phyloP scores from a whole-genome alignment of 2,329 filamentous ascomycete species.

The Penicillium hordei region DNA sequence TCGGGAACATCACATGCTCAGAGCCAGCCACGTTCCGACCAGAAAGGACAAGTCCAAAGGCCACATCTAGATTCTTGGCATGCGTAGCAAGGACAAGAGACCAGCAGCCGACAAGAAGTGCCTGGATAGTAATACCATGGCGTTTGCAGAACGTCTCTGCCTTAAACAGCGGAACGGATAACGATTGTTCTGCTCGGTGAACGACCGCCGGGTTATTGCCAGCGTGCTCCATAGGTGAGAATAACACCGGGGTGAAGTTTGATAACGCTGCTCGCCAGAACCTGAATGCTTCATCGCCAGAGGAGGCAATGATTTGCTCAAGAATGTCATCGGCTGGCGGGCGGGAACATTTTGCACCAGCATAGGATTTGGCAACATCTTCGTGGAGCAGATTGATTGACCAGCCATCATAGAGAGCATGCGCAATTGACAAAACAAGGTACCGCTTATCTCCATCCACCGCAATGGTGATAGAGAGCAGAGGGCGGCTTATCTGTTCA shows the following conservation, averaged over 20 bases:
- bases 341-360: slow-evolving; percentile 43
- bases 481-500: slow-evolving; percentile 25
- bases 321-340: slow-evolving; percentile 57
- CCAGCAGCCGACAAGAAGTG: slow-evolving; percentile 75
- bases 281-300: slow-evolving; percentile 48
- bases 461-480: slow-evolving; percentile 40
- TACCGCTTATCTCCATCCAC: slow-evolving; percentile 38
- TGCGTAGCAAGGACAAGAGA: slow-evolving; percentile 66
- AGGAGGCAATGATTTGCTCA: slow-evolving; percentile 51
- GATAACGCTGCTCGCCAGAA: slow-evolving; percentile 75
- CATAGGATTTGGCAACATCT: slow-evolving; percentile 68
- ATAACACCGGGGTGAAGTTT: slow-evolving; percentile 45
- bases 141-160: slow-evolving; percentile 63
- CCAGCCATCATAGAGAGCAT: slow-evolving; percentile 88
- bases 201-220: slow-evolving; percentile 16
- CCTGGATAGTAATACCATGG: slow-evolving; percentile 70
- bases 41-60: slow-evolving; percentile 79
- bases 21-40: slow-evolving; percentile 74
- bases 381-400: slow-evolving; percentile 73
- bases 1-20: slow-evolving; percentile 73
- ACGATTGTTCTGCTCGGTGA: slow-evolving; percentile 29
- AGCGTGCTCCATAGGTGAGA: slow-evolving; percentile 37
- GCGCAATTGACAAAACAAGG: slow-evolving; percentile 70
- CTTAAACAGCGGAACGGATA: slow-evolving; percentile 37
- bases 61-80: slow-evolving; percentile 66